phyloP scores from a whole-genome alignment of 192 early-diverging fungal genomes.

The Rhizophagus prolifer region DNA sequence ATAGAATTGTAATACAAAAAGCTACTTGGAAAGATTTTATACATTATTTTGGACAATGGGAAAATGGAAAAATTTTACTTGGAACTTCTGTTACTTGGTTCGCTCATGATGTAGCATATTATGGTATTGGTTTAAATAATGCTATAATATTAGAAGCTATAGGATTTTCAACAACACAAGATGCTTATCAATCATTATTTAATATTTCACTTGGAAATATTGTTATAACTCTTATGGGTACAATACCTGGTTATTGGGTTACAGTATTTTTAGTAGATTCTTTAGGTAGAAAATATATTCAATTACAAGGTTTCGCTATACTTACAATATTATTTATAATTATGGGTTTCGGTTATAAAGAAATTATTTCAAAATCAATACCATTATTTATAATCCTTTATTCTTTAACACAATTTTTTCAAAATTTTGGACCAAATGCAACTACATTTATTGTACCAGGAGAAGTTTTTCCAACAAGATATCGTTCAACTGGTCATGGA shows the following conservation, averaged over 20 bases:
- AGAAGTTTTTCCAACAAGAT: constrained; percentile 81
- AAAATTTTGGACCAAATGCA: constrained; percentile 95
- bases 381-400: constrained; percentile 43
- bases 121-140: constrained; percentile 82
- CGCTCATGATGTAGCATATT: constrained; percentile 75
- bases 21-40: constrained; percentile 59
- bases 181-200: constrained; percentile 49
- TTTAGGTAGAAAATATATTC: constrained; percentile 91
- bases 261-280: constrained; percentile 85
- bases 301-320: constrained; percentile 82
- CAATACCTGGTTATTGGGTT: constrained; percentile 96
- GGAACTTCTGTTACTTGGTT: constrained; percentile 79
- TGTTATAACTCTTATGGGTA: constrained; percentile 83
- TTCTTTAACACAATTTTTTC: constrained; percentile 59
- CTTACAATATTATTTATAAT: constrained; percentile 73
- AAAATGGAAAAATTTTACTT: constrained; percentile 77
- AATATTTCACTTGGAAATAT: constrained; percentile 85
- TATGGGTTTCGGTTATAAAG: constrained; percentile 69
- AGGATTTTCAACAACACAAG: constrained; percentile 54
- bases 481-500: constrained; percentile 77
- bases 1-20: constrained; percentile 36
- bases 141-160: constrained; percentile 71
- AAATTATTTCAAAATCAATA: constrained; percentile 57
- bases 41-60: constrained; percentile 77
- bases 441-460: constrained; percentile 87